A percentile compares a stretch with the other conserved stretches of the same genome.
phyloP scores from a whole-genome alignment of 306 rosid species.

The Prunus salicina region DNA sequence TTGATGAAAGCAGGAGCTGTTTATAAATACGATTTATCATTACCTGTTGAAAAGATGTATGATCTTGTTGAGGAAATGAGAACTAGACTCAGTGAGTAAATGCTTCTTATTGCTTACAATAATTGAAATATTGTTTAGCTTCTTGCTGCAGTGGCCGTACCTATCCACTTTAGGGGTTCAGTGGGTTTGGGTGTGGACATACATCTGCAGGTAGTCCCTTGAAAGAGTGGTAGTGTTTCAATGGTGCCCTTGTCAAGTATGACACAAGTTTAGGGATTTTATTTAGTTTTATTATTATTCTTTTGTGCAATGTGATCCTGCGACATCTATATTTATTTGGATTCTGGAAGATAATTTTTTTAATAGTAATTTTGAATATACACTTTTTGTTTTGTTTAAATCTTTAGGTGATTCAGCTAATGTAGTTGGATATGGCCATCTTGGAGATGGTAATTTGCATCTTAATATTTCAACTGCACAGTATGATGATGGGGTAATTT shows the following conservation, averaged over 20 bases:
- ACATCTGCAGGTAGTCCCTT: too few relatives aligned
- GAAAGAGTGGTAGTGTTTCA: too few relatives aligned
- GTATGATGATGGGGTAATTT: slow-evolving; percentile 65
- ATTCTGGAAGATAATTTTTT: not conserved
- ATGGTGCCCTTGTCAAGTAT: too few relatives aligned
- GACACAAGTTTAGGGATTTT: too few relatives aligned
- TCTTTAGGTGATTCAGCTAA: slow-evolving; percentile 59
- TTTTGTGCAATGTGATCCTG: not conserved
- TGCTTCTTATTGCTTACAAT: not conserved
- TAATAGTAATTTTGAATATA: not conserved
- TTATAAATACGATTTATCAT: slow-evolving; percentile 85
- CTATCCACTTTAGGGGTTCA: not conserved
- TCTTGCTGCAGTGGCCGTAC: not conserved
- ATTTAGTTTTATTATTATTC: too few relatives aligned
- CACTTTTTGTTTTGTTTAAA: not conserved
- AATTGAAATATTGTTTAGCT: not conserved
- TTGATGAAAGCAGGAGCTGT: slow-evolving; percentile 79
- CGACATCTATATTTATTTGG: not conserved
- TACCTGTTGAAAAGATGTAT: slow-evolving; percentile 78
- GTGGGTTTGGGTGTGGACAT: slow-evolving; percentile 25
- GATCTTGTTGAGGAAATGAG: slow-evolving; percentile 78
- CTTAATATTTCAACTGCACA: slow-evolving; percentile 74
- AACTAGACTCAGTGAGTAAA: slow-evolving; percentile 60
- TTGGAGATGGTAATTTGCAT: slow-evolving; percentile 93
- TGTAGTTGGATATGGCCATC: slow-evolving; percentile 86